A percentile compares a stretch with the other conserved stretches of the same genome.
These are phyloP conservation scores for Colletotrichum sp. DNA, from an alignment of 2,329 filamentous ascomycete genomes.

Conservation along the genomic window DNA sequence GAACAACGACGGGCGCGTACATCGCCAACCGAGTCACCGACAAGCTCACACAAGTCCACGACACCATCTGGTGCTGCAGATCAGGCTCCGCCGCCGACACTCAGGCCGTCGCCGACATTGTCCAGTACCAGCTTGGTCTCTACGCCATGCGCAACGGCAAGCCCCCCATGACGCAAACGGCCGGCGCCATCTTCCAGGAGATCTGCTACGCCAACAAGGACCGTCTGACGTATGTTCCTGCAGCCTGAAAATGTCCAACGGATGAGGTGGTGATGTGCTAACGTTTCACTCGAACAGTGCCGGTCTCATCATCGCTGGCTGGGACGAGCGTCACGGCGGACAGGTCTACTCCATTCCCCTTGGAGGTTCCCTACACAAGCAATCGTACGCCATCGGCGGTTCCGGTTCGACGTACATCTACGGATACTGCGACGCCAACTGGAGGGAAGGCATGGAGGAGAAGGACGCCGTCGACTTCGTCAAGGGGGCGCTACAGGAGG, in stretches of 20 bases:
- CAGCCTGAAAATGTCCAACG: neutral
- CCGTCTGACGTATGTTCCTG: constrained; percentile 72
- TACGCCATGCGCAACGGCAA: constrained; percentile 91
- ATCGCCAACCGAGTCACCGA: constrained; percentile 99
- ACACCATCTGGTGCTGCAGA: constrained; percentile 99
- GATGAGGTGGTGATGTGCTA: neutral
- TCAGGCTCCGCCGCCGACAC: constrained; percentile 98
- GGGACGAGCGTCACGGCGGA: constrained; percentile 92
- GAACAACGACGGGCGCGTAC: constrained; percentile 97
- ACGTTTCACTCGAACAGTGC: constrained; percentile 54
- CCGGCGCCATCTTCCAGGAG: constrained; percentile 96
- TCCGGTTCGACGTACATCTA: constrained; percentile 99
- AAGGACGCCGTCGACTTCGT: constrained; percentile 90
- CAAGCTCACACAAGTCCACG: constrained; percentile 97
- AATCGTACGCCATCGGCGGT: constrained; percentile 92
- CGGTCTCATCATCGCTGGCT: constrained; percentile 98
- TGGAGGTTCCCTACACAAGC: constrained; percentile 96
- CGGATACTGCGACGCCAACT: constrained; percentile 96
- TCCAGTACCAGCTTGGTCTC: constrained; percentile 93
- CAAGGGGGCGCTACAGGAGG: constrained; percentile 87
- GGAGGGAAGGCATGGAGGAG: constrained; percentile 94
- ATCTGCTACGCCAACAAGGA: constrained; percentile 99
- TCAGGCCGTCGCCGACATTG: constrained; percentile 96
- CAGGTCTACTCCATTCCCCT: constrained; percentile 98
- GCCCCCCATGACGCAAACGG: constrained; percentile 91